Evolutionary conservation across 768 basidiomycete genomes (phyloP), one percentile per base, ranked within the genome.

Genomic region (Boletus vermiculosoides): DNA sequence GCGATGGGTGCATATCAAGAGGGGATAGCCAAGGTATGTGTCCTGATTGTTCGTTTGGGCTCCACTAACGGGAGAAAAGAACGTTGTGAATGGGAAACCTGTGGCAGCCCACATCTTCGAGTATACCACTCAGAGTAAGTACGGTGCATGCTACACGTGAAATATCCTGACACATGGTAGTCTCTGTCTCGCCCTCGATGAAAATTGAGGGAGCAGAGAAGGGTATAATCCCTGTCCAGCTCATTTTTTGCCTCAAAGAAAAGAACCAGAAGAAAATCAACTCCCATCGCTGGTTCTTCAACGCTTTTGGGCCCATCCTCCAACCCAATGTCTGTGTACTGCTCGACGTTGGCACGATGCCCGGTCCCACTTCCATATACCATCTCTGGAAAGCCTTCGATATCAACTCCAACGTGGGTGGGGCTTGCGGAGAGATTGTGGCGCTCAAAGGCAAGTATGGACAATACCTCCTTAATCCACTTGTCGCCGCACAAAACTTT

Each of bases 181-280:
- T 98, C 52, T 89, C 87, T 52, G 83, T 97, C 30, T 84, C 84
- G 1, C 88, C 92, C 1, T 83, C 86, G 7, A 81, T 92, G 73
- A 92, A 92, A 72, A 85, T 88, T 57, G 89, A 87, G 73, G 88
- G 86, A 33, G 80, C 86, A 0, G 89, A 92, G 63, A 84, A 83
- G 63, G 90, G 90, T 2, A 77, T 87, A 41, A 86, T 95, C 4
- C 96, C 96, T 9, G 87, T 98, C 6, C 96, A 98, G 63, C 73
- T 98, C 64, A 88, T 96, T 58, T 96, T 96, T 74, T 95, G 90
- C 69, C 80, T 92, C 55, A 94, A 93, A 68, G 91, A 94, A 75
- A 86, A 90, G 74, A 96, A 96, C 68, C 90, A 92, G 71, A 94
- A 95, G 76, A 96, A 96, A 77, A 95, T 97, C 72, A 96, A 95